phyloP scores from a whole-genome alignment of 108 stramenopile genomes.

The Discostella pseudostelligera region DNA sequence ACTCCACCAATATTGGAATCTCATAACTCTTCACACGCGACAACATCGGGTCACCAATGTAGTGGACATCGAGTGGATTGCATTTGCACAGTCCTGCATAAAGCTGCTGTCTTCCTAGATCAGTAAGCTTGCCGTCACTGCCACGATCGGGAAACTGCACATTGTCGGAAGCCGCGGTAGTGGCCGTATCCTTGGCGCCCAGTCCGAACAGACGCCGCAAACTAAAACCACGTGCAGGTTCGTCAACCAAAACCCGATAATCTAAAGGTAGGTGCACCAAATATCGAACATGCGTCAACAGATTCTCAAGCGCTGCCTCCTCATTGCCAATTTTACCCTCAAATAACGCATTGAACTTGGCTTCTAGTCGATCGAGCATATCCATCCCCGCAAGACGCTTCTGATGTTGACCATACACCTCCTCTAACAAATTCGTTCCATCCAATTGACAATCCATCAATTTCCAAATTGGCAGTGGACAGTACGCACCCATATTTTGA shows the following conservation, averaged over 20 bases:
- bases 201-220: slow-evolving; percentile 18
- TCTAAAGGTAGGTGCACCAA: slow-evolving; percentile 64
- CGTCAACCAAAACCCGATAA: slow-evolving; percentile 52
- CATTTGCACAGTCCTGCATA: slow-evolving; percentile 54
- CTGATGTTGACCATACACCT: slow-evolving; percentile 72
- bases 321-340: slow-evolving; percentile 54
- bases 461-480: slow-evolving; percentile 55
- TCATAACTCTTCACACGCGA: slow-evolving; percentile 61
- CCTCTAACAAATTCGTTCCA: slow-evolving; percentile 77
- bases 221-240: background rate
- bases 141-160: slow-evolving; percentile 34
- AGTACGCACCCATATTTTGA: slow-evolving; percentile 54
- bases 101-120: slow-evolving; percentile 54
- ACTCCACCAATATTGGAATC: slow-evolving; percentile 56
- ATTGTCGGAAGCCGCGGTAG: slow-evolving; percentile 6
- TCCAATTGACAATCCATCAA: slow-evolving; percentile 64
- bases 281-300: slow-evolving; percentile 54
- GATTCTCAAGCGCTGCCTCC: slow-evolving; percentile 46
- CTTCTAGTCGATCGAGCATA: slow-evolving; percentile 60
- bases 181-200: slow-evolving; percentile 2
- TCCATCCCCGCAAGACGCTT: slow-evolving; percentile 60
- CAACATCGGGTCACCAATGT: slow-evolving; percentile 67
- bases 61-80: slow-evolving; percentile 62
- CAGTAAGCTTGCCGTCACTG: slow-evolving; percentile 57
- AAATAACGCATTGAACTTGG: slow-evolving; percentile 51